phyloP scores from a whole-genome alignment of 2,329 filamentous ascomycete genomes.

The Chaetomiaceae sp. region DNA sequence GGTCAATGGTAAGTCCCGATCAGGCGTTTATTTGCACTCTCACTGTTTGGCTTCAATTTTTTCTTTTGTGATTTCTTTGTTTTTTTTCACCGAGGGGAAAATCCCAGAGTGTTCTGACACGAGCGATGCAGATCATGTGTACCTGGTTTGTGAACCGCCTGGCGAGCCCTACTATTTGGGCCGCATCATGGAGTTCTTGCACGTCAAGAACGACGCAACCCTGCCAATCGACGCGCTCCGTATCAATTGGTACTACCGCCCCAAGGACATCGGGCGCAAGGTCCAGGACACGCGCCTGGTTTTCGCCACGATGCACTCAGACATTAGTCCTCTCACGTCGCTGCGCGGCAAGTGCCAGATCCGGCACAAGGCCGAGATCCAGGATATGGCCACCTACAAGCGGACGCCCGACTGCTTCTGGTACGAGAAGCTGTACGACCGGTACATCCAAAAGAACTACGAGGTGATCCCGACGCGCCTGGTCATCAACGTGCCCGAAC shows the following conservation, averaged over 20 bases:
- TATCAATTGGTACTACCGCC: slow-evolving; percentile 98
- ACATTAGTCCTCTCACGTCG: slow-evolving; percentile 86
- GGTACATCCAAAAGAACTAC: slow-evolving; percentile 97
- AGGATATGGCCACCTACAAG: slow-evolving; percentile 76
- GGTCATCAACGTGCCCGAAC: slow-evolving; percentile 93
- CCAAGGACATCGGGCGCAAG: slow-evolving; percentile 91
- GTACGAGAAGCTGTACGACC: slow-evolving; percentile 96
- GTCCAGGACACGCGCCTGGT: slow-evolving; percentile 85
- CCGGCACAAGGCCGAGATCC: slow-evolving; percentile 80
- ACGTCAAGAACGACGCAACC: slow-evolving; percentile 66
- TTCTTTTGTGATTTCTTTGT: neutral
- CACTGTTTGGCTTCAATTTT: neutral
- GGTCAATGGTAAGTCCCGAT: slow-evolving; percentile 69
- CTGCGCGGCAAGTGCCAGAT: slow-evolving; percentile 92
- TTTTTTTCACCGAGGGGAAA: slow-evolving; percentile 1
- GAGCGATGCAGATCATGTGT: slow-evolving; percentile 63
- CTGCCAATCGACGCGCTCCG: slow-evolving; percentile 79
- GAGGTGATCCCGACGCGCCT: slow-evolving; percentile 88
- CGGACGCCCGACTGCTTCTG: slow-evolving; percentile 85
- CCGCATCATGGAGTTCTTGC: slow-evolving; percentile 97
- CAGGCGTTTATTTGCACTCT: neutral
- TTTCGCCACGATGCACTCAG: slow-evolving; percentile 97
- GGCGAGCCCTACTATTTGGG: slow-evolving; percentile 97
- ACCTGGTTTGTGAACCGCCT: slow-evolving; percentile 93
- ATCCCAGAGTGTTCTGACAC: slow-evolving; percentile 18